Conservation (phyloP, 2,329 filamentous ascomycete species). For the Juglanconis oblonga region DNA sequence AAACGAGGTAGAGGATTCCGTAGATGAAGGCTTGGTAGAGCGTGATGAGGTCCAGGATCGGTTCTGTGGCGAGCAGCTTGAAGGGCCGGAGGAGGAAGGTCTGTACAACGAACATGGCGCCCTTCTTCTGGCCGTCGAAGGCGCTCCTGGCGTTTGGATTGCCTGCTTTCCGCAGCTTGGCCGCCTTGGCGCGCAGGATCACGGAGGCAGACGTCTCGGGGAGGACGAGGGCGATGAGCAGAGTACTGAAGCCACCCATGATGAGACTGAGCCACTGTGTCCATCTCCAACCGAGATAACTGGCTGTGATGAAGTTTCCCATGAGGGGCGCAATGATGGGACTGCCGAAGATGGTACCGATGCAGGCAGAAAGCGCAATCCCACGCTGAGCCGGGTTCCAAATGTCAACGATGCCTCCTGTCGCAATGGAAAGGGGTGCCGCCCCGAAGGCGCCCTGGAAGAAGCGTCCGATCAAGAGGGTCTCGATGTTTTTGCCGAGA, state of each 20-base stretch:
- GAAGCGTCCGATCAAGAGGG: constrained; percentile 3
- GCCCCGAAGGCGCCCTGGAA: not conserved
- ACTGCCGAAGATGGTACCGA: not conserved
- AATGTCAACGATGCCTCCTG: constrained; percentile 1
- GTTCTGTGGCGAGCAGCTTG: not conserved
- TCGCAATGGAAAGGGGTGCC: not conserved
- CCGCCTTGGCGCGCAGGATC: not conserved
- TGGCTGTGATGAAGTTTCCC: not conserved
- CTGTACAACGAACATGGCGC: not conserved
- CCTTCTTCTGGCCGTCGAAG: not conserved
- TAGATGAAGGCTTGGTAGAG: constrained; percentile 4
- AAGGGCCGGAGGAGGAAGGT: not conserved
- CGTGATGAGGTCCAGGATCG: constrained; percentile 1
- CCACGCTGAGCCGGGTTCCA: constrained; percentile 3
- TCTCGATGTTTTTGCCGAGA: not conserved
- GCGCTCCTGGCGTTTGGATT: not conserved
- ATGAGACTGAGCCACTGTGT: not conserved
- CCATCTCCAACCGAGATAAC: constrained; percentile 1
- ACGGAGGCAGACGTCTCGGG: constrained; percentile 1
- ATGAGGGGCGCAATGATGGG: not conserved
- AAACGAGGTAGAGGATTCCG: not conserved
- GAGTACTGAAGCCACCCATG: not conserved
- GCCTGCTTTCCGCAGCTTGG: not conserved
- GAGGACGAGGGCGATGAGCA: constrained; percentile 21
- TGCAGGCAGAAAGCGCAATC: not conserved